Base-by-base conservation (phyloP, 2,329 filamentous ascomycete genomes). In the Paecilomyces sp. region DNA sequence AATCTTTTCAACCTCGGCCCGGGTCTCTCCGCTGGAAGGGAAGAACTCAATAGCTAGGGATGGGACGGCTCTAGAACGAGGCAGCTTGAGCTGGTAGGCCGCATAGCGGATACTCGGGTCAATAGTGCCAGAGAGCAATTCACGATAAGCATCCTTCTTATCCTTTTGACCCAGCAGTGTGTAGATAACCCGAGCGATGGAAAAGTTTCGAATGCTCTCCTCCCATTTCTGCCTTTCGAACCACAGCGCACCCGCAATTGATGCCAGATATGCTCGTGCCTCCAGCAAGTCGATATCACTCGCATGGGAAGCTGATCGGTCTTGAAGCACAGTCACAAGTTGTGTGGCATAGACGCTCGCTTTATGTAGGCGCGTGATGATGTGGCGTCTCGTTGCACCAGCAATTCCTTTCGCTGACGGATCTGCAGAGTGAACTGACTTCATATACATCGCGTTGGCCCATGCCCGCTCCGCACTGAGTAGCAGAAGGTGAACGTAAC, bases 381-480 rank as follows among this genome's bases (percentile, higher is more conserved):
- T 94, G 74, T 99, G 93, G 57, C 88, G 88, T 70, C 92, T 87
- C 18, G 90, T 89, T 57, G 88, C 86, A 61, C 92, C 89, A 30
- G 87, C 85, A 64, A 96, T 89, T 55, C 87, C 88, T 74, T 91
- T 90, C 57, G 81, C 78, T 41, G 81, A 80, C 62, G 88, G 86
- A 67, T 94, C 91, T 67, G 89, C 84, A 47, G 90, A 85, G 72
- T 95, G 91, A 22, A 85, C 80, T 3, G 91, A 85, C 76, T 96
- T 97, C 83, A 97, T 91, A 71, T 89, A 87, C 92, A 97, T 95
- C 60, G 92, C 93, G 74, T 96, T 88, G 41, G 94, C 93, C 91
- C 92, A 97, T 57, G 92, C 91, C 64, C 94, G 85, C 79, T 99
- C 94, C 62, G 92, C 87, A 47, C 87, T 90, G 69, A 97, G 85